Evolutionary conservation across 1,284 basidiomycete genomes (phyloP).

Genomic region (Malassezia cuniculi): DNA sequence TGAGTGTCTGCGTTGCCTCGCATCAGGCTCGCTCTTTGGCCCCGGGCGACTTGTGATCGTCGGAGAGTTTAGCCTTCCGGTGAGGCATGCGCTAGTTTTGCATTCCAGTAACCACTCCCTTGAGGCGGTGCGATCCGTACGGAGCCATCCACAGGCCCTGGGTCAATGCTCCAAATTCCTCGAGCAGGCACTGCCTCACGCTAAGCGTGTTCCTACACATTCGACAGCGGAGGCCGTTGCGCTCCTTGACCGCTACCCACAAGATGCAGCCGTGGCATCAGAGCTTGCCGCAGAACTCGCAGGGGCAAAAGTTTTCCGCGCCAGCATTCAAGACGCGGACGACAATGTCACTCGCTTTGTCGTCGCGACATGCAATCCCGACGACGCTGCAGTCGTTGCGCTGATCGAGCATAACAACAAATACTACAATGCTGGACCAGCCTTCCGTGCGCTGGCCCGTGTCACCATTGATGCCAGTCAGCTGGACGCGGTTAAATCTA

Average conservation of each 20-base stretch:
- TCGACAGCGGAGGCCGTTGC: conserved; percentile 11
- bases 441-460: too few species aligned
- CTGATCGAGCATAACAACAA: too few species aligned
- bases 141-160: conserved; percentile 12
- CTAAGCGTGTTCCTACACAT: not conserved
- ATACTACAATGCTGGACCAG: too few species aligned
- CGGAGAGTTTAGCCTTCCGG: too few species aligned
- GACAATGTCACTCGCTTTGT: conserved; percentile 12
- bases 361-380: not conserved
- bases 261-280: conserved; percentile 7
- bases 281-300: conserved; percentile 3
- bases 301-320: not conserved
- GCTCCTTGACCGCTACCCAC: not conserved
- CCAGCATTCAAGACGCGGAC: conserved; percentile 8
- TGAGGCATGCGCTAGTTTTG: too few species aligned
- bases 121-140: too few species aligned
- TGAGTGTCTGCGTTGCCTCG: not conserved
- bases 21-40: conserved; percentile 2
- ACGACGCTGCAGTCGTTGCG: not conserved
- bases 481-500: too few species aligned
- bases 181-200: conserved; percentile 2
- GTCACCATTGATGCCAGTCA: too few species aligned
- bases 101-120: too few species aligned
- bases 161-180: conserved; percentile 11
- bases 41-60: too few species aligned